Evolutionary conservation across 1,284 basidiomycete genomes (phyloP).

Genomic region (Abortiporus biennis): DNA sequence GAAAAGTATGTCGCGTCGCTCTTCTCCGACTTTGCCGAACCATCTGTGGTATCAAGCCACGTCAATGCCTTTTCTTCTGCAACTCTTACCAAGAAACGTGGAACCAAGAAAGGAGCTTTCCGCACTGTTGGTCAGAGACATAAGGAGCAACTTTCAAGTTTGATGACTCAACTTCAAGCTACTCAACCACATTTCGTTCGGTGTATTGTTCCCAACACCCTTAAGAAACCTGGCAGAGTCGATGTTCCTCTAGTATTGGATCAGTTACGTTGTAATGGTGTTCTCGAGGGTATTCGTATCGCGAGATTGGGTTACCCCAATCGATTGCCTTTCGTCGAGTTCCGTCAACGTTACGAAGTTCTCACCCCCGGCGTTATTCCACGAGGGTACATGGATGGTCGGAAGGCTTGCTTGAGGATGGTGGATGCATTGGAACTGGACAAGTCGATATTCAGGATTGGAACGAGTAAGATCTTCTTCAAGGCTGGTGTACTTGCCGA

Average conservation of each 20-base stretch:
- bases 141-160: constrained; percentile 90
- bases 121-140: constrained; percentile 94
- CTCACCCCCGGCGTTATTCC: constrained; percentile 92
- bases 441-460: constrained; percentile 82
- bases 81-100: constrained; percentile 66
- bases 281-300: constrained; percentile 97
- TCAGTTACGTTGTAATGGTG: constrained; percentile 97
- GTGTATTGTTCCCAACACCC: constrained; percentile 94
- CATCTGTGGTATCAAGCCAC: constrained; percentile 23
- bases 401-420: constrained; percentile 93
- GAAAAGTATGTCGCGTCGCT: constrained; percentile 81
- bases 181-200: constrained; percentile 99
- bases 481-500: constrained; percentile 99
- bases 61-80: constrained; percentile 32
- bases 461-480: constrained; percentile 98
- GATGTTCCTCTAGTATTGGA: constrained; percentile 95
- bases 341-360: constrained; percentile 95
- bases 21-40: constrained; percentile 80
- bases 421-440: constrained; percentile 89
- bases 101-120: constrained; percentile 94
- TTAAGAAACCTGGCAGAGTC: constrained; percentile 90
- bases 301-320: constrained; percentile 98
- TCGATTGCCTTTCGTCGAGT: constrained; percentile 93
- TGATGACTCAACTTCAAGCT: constrained; percentile 89
- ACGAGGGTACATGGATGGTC: constrained; percentile 94